Conservation (phyloP, 2,329 filamentous ascomycete genomes). For the Colletotrichum lentis region DNA sequence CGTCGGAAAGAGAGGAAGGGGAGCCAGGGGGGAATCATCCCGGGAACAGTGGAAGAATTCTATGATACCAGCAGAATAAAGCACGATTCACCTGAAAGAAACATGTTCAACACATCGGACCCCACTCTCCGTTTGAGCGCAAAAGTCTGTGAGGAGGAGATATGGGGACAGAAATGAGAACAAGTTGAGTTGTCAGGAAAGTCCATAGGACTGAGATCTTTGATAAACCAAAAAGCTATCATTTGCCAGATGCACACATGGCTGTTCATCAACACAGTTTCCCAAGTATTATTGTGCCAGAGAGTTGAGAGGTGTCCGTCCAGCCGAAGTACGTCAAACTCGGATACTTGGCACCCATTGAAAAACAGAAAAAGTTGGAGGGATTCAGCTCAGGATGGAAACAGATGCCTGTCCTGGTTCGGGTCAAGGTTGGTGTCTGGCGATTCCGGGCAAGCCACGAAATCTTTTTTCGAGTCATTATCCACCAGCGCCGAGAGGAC, state of each 20-base stretch:
- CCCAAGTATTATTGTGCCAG: neutral
- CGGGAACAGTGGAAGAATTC: conserved; percentile 12
- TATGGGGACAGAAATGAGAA: neutral
- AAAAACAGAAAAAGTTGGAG: neutral
- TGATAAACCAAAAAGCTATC: conserved; percentile 19
- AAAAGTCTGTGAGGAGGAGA: neutral
- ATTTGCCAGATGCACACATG: conserved; percentile 12
- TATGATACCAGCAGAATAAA: conserved; percentile 36
- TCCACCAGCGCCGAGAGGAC: neutral
- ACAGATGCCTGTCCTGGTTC: neutral
- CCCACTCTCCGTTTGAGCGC: neutral
- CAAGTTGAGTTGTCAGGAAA: neutral
- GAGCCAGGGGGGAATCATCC: conserved; percentile 11
- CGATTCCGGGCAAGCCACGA: neutral
- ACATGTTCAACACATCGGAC: conserved; percentile 21
- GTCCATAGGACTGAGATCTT: conserved; percentile 12
- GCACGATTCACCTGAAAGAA: conserved; percentile 25
- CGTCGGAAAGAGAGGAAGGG: neutral
- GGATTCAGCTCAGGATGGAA: neutral
- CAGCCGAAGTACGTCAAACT: neutral
- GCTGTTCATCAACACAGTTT: neutral
- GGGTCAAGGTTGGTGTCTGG: neutral
- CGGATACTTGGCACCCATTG: neutral
- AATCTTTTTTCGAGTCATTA: conserved; percentile 3
- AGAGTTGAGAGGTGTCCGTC: conserved; percentile 12